phyloP scores from a whole-genome alignment of 2,329 filamentous ascomycete species.

The Fonsecaea pedrosoi region DNA sequence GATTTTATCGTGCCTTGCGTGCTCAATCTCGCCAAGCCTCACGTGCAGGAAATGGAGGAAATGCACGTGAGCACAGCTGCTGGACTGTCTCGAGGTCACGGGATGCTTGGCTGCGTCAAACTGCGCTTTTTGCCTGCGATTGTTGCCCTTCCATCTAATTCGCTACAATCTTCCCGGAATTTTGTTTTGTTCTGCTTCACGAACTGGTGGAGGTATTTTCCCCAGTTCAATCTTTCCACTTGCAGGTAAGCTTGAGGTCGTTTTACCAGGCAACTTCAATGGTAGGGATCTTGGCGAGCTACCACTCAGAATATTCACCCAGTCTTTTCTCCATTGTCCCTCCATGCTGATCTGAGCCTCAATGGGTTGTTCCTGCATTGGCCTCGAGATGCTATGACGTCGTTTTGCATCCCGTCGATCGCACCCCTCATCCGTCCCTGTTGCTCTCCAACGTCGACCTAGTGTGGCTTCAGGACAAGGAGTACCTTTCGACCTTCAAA shows the following conservation, averaged over 20 bases:
- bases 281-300: neutral
- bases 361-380: constrained; percentile 32
- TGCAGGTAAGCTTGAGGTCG: neutral
- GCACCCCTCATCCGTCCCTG: constrained; percentile 1
- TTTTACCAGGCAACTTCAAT: neutral
- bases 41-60: neutral
- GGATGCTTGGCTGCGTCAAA: neutral
- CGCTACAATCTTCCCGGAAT: neutral
- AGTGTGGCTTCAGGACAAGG: neutral
- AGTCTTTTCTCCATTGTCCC: neutral
- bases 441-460: neutral
- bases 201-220: constrained; percentile 1
- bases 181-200: neutral
- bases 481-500: neutral
- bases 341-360: constrained; percentile 8
- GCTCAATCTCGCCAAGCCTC: constrained; percentile 1
- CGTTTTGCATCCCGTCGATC: constrained; percentile 15
- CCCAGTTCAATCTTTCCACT: neutral
- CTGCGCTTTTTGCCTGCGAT: neutral
- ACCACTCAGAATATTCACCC: neutral
- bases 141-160: neutral
- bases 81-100: neutral
- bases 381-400: constrained; percentile 27
- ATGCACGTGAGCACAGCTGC: neutral
- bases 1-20: neutral